Conservation (phyloP, 805 yeast species). For the Wickerhamiella allomyrinae region DNA sequence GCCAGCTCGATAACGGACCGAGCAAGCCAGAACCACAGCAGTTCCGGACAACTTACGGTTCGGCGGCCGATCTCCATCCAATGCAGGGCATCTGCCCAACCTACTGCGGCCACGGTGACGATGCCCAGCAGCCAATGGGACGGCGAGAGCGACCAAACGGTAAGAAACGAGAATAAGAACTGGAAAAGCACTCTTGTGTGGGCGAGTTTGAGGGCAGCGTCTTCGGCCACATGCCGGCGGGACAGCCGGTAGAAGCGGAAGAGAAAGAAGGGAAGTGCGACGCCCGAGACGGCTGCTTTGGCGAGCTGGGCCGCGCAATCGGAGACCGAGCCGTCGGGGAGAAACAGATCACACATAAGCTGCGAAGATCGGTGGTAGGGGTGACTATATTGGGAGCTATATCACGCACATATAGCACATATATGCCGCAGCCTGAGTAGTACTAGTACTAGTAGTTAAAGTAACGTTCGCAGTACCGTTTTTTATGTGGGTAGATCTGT, state of each 20-base stretch:
- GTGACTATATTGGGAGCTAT: too few relatives aligned
- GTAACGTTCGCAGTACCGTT: too few relatives aligned
- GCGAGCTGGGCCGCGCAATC: neutral
- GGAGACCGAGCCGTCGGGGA: neutral
- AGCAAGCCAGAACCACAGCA: conserved; percentile 1
- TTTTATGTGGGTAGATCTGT: too few relatives aligned
- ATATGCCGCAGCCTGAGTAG: too few relatives aligned
- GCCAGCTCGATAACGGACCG: neutral
- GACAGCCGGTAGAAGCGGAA: neutral
- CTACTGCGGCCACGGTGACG: neutral
- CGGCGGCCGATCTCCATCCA: neutral
- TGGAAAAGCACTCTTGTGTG: neutral
- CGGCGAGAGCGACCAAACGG: neutral
- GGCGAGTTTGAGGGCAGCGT: neutral
- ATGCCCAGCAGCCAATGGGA: neutral
- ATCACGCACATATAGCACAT: too few relatives aligned
- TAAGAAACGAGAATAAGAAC: neutral
- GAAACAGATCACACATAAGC: neutral
- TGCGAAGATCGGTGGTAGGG: too few relatives aligned
- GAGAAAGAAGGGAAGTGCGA: neutral
- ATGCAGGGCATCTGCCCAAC: neutral
- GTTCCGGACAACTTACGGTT: neutral
- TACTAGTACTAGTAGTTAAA: too few relatives aligned
- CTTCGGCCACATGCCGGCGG: neutral
- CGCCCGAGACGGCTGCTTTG: neutral